Evolutionary conservation across 768 basidiomycete genomes (phyloP), one percentile per base, ranked within the genome.

Genomic region (Punctularia strigosozonata): DNA sequence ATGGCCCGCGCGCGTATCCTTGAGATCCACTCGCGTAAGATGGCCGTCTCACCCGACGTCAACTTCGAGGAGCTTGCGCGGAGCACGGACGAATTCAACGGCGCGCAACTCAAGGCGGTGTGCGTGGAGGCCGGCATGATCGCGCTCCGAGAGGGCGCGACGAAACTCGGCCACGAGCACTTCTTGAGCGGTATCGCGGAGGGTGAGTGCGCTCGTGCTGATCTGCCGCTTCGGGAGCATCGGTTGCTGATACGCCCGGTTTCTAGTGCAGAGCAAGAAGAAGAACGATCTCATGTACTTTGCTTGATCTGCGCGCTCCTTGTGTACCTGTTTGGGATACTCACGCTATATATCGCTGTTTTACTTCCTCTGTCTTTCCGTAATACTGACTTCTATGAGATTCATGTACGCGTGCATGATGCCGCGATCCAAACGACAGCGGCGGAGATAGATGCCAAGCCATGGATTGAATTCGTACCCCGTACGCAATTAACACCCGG

Each of bases 61-160:
- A 98, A 98, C 67, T 99, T 80, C 58, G 91, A 94, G 45, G 95
- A 99, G 61, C 66, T 99, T 38, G 91, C 95, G 8, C 71, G 94
- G 52, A 92, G 87, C 57, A 92, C 95, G 34, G 95, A 98, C 50
- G 95, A 99, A 56, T 97, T 99, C 62, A 97, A 98, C 53, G 94
- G 79, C n/a, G 89, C 89, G 5, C 88, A 91, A 57, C 62, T 95
- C 51, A 95, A 97, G 66, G 95, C 94, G 1, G 92, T 95, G 3
- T 98, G 94, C 61, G 95, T 99, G 1, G 95, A 99, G 63, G 95
- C 95, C 28, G 95, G 95, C 42, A 99, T 99, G 95, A 95, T 98
- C 52, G 88, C 94, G 5, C 63, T 98, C 28, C 68, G 95, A 48
- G 92, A 97, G 60, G 92, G 92, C 22, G 88, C 90, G 13, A 77